Conservation (phyloP, 148 eudicot species). For the Diospyros lotus region DNA sequence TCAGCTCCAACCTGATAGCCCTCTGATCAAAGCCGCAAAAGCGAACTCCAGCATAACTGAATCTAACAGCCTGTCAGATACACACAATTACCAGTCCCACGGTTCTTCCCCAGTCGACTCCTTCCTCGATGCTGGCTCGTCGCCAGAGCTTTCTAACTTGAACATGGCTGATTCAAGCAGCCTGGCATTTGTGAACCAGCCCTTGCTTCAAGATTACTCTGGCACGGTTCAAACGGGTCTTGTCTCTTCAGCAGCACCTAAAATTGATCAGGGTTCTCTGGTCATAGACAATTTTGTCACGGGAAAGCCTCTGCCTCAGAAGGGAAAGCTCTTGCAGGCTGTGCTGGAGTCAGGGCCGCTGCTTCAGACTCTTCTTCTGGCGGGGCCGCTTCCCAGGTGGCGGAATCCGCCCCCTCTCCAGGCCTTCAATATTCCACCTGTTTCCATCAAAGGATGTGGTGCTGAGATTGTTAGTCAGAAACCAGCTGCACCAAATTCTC, state of each 20-base stretch:
- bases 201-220: constrained; percentile 14
- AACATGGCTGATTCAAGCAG: constrained; percentile 20
- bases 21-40: constrained; percentile 14
- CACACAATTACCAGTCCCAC: constrained; percentile 19
- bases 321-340: constrained; percentile 50
- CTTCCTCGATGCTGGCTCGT: constrained; percentile 37
- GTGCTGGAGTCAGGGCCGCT: constrained; percentile 57
- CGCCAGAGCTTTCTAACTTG: constrained; percentile 34
- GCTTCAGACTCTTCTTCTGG: constrained; percentile 45
- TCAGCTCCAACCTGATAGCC: constrained; percentile 17
- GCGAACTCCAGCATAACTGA: constrained; percentile 34
- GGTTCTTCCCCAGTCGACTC: constrained; percentile 31
- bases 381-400: constrained; percentile 66
- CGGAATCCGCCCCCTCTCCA: constrained; percentile 49
- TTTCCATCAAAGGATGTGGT: constrained; percentile 21
- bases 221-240: not conserved
- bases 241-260: not conserved
- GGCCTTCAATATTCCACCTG: constrained; percentile 34
- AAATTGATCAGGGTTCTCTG: constrained; percentile 29
- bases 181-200: constrained; percentile 12
- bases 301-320: constrained; percentile 48
- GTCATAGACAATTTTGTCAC: constrained; percentile 34
- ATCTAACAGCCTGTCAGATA: constrained; percentile 31
- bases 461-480: constrained; percentile 13
- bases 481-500: not conserved